Evolutionary conservation across 192 early-diverging fungal genomes (phyloP), one percentile per base, ranked within the genome.

Genomic region (Podila clonocystis): DNA sequence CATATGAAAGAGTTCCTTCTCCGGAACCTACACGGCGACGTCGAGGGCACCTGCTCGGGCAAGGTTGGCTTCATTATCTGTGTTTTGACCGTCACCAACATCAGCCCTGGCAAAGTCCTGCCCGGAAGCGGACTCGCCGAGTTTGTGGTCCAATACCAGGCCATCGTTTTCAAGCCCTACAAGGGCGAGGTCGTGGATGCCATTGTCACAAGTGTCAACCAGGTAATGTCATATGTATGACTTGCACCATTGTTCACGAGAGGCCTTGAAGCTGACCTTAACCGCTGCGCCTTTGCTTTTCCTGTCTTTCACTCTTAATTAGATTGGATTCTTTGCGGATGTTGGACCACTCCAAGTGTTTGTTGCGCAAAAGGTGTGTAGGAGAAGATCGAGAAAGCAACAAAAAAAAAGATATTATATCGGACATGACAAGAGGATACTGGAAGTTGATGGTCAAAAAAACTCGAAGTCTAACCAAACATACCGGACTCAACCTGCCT

Each of bases 141-240:
- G 85, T 99, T 96, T 73, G 88, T 89, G 38, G 91, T 99, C 52
- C 82, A 88, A 50, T 90, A 99, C 84, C 93, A 95, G 65, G 98
- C 98, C 5, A 94, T 99, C 78, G 94, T 99, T 4, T 97, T 98
- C 70, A 98, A 97, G 76, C 97, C 97, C 19, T 99, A 97, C 86
- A 97, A 94, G 69, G 94, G 95, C 60, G 95, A 99, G 85, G 98
- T 99, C 9, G 86, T 98, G 9, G 97, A 99, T 83, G 97, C 93
- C 0, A 89, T 96, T 8, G 93, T 95, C 1, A 94, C 91, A 0
- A 92, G 88, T 57, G 97, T 99, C 8, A 98, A 94, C 73, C 93
- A 96, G 89, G 94, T 95, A 83, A 30, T 48, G 19, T 67, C 26
- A 33, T 59, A 41, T 2, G 1, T 4, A 48, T 26, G 2, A 30